Base-by-base conservation (phyloP, 2,329 filamentous ascomycete genomes). In the Sporothrix variecibatus region DNA sequence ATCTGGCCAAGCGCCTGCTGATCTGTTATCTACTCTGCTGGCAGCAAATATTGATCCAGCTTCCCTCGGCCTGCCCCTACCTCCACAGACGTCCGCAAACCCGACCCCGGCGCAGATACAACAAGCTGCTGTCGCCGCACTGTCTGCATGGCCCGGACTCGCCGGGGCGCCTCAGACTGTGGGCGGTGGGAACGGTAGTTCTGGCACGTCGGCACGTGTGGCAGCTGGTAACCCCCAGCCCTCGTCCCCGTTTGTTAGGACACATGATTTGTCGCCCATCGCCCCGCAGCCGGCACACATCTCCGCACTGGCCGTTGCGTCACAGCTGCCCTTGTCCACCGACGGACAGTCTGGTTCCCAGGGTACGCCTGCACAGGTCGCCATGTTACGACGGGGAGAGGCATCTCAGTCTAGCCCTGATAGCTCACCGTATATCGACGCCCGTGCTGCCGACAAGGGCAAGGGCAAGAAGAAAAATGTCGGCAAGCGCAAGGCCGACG, bases 231-330 rank as follows among this genome's bases (percentile, higher is more conserved):
- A 43, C 9, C 92, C 76, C 90, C 72, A 46, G 15, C 75, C 73
- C 7, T 74, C 76, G 5, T 76, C 76, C 1, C 76, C 90, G 71
- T 84, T 95, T 74, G 86, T 95, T 78, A 90, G 90, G 79, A 91
- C 90, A 78, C 92, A 94, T 80, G 91, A 95, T 78, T 88, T 91
- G 70, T 91, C 90, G 49, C 92, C 92, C 58, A 84, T 92, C 79
- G 93, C 93, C 71, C 93, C 93, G 34, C 93, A 93, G 79, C 92
- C 93, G 72, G 90, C 91, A 68, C 91, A 93, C 79, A 90, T 89
- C 76, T 86, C 92, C 81, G 84, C 87, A 76, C 80, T 91, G 83
- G 84, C 87, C 78, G 76, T 81, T 53, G 76, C 76, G 23, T 78
- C 79, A 15, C 78, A 80, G 11, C 81, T 83, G 38, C 70, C 80